These are phyloP conservation scores for Lunasporangiospora selenospora DNA, from an alignment of 192 early-diverging fungal species.

Conservation along the genomic window DNA sequence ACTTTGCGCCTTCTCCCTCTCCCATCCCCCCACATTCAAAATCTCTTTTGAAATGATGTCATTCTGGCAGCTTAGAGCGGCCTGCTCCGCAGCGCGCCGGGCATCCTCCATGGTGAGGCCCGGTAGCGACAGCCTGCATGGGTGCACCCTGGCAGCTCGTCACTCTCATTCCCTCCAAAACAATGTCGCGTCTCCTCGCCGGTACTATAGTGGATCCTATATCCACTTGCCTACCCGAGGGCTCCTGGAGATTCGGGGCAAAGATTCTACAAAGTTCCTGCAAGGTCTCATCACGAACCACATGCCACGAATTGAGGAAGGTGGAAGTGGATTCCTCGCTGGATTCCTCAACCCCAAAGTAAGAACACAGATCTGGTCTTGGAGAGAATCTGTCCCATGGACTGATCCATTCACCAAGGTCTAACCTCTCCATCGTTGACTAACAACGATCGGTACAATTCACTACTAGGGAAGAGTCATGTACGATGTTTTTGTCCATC, in stretches of 20 bases:
- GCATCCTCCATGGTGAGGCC: no score
- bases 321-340: conserved; percentile 80
- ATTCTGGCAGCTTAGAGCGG: not conserved
- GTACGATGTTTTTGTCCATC: conserved; percentile 91
- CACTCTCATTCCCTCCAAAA: not conserved
- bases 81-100: not conserved
- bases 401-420: no score
- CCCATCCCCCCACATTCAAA: not conserved
- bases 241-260: conserved; percentile 72
- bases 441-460: not conserved
- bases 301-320: conserved; percentile 71
- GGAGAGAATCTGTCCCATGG: no score
- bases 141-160: conserved; percentile 3
- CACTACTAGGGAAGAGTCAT: conserved; percentile 79
- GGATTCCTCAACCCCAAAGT: conserved; percentile 85
- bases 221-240: conserved; percentile 62
- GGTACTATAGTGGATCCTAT: conserved; percentile 19
- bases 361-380: no score
- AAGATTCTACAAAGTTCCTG: conserved; percentile 83
- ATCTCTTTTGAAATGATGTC: not conserved
- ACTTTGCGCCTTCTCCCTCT: no score
- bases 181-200: not conserved
- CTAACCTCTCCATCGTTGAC: not conserved
- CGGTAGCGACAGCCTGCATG: no score
- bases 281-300: conserved; percentile 94